Evolutionary conservation across 192 early-diverging fungal species (phyloP).

Genomic region (Linnemannia elongata): DNA sequence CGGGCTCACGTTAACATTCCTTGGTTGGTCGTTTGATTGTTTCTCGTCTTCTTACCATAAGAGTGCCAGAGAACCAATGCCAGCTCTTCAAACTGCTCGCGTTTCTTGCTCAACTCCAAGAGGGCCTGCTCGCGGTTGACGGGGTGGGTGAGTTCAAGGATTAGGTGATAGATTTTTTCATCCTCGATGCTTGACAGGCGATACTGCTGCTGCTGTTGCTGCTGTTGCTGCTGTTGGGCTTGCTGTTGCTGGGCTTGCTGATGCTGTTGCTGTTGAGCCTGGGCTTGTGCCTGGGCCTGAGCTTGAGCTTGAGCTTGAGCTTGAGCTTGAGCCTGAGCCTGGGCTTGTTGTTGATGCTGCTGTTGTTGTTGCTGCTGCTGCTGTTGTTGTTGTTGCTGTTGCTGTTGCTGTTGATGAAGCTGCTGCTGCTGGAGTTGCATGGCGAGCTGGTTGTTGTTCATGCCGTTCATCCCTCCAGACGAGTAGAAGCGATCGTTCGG

Average conservation of each 20-base stretch:
- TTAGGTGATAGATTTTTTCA: constrained; percentile 88
- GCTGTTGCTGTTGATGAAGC: constrained; percentile 47
- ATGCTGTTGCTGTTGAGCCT: constrained; percentile 18
- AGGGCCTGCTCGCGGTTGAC: constrained; percentile 86
- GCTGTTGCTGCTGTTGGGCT: constrained; percentile 37
- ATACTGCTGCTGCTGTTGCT: constrained; percentile 63
- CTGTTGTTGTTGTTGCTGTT: constrained; percentile 29
- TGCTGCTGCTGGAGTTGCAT: constrained; percentile 49
- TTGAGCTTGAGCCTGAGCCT: constrained; percentile 18
- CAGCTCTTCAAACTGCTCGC: constrained; percentile 94
- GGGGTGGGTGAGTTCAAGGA: constrained; percentile 86
- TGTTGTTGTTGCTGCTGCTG: constrained; percentile 54
- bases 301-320: constrained; percentile 18
- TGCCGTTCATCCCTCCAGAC: constrained; percentile 31
- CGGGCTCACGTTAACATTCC: not conserved
- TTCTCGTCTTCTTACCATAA: constrained; percentile 73
- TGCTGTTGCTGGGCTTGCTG: constrained; percentile 41
- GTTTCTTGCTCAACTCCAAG: constrained; percentile 90
- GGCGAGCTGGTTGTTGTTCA: constrained; percentile 41
- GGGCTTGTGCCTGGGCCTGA: constrained; percentile 6
- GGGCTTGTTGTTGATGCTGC: constrained; percentile 59
- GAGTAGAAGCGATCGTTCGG: constrained; percentile 39
- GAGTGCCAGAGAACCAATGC: constrained; percentile 97
- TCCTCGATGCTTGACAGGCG: constrained; percentile 69
- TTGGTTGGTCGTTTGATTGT: not conserved